Conservation (phyloP, 208 protist genomes). For the Trypanosoma scelopori region DNA sequence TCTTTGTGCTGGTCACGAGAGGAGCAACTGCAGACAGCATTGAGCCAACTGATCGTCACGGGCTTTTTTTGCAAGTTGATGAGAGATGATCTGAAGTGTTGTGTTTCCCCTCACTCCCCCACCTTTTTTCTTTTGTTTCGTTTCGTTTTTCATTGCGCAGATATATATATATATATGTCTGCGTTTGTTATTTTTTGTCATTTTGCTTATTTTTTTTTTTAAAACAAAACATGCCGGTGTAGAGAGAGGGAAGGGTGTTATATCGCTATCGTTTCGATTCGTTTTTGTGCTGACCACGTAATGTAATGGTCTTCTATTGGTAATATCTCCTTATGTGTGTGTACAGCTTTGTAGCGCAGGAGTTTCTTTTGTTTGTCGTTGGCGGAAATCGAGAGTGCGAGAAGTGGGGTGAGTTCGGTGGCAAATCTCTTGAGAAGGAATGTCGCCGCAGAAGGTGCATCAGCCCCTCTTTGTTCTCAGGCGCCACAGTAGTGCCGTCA, state of each 20-base stretch:
- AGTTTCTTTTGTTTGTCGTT: slow-evolving; percentile 17
- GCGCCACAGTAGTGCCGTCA: slow-evolving; percentile 51
- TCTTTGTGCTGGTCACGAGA: slow-evolving; percentile 23
- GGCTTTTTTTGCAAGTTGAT: slow-evolving; percentile 15
- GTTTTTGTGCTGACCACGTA: too few relatives aligned
- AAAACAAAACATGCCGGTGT: too few relatives aligned
- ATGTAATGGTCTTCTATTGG: too few relatives aligned
- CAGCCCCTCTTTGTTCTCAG: slow-evolving; percentile 73
- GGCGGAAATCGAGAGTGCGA: slow-evolving; percentile 10
- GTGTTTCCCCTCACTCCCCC: too few relatives aligned
- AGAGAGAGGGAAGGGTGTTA: too few relatives aligned
- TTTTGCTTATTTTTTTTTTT: too few relatives aligned
- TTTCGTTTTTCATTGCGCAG: not conserved
- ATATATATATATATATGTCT: not conserved
- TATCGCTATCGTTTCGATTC: too few relatives aligned
- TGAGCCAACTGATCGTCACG: slow-evolving; percentile 17
- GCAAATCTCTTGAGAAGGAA: not conserved
- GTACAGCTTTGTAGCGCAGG: too few relatives aligned
- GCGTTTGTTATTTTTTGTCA: too few relatives aligned
- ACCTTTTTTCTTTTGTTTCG: slow-evolving; percentile 17
- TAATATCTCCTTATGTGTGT: too few relatives aligned
- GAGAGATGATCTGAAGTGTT: slow-evolving; percentile 10
- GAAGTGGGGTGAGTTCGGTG: not conserved
- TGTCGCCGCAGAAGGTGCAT: slow-evolving; percentile 21
- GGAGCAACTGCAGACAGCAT: slow-evolving; percentile 14